A percentile compares a stretch with the other conserved stretches of the same genome.
Conservation (phyloP, 805 yeast species). For the Candida ovalis region DNA sequence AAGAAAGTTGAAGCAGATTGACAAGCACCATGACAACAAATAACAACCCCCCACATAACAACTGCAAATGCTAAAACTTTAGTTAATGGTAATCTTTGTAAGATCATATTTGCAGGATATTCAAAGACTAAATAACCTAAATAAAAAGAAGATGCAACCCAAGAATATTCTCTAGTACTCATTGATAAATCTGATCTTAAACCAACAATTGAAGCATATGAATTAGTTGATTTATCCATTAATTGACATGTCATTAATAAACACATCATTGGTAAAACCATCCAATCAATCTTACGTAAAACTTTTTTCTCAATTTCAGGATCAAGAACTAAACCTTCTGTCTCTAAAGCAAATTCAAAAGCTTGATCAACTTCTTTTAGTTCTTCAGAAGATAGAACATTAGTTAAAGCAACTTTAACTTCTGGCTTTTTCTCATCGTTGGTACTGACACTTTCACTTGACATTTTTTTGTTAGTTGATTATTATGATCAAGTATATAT, state of each 20-base stretch:
- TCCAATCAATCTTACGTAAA: conserved; percentile 43
- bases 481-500: not conserved
- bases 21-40: conserved; percentile 43
- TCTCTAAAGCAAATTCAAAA: conserved; percentile 29
- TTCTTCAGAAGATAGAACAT: not conserved
- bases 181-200: conserved; percentile 45
- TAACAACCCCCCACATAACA: conserved; percentile 44
- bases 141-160: conserved; percentile 31
- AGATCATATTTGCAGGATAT: conserved; percentile 44
- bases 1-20: conserved; percentile 40
- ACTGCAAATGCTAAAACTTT: conserved; percentile 45
- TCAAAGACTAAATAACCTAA: conserved; percentile 49
- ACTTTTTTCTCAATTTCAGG: conserved; percentile 25
- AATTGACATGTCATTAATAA: conserved; percentile 48
- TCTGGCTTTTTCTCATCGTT: not conserved
- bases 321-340: conserved; percentile 10
- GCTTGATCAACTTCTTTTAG: conserved; percentile 36
- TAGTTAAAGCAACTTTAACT: not conserved
- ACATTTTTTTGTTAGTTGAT: not conserved
- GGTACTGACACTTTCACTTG: not conserved
- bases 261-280: conserved; percentile 48
- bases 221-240: conserved; percentile 55
- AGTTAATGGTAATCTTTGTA: conserved; percentile 46
- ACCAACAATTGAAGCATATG: conserved; percentile 58
- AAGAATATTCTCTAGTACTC: conserved; percentile 35